Conservation (phyloP, 768 basidiomycete genomes). For the Macrolepiota albuminosa region DNA sequence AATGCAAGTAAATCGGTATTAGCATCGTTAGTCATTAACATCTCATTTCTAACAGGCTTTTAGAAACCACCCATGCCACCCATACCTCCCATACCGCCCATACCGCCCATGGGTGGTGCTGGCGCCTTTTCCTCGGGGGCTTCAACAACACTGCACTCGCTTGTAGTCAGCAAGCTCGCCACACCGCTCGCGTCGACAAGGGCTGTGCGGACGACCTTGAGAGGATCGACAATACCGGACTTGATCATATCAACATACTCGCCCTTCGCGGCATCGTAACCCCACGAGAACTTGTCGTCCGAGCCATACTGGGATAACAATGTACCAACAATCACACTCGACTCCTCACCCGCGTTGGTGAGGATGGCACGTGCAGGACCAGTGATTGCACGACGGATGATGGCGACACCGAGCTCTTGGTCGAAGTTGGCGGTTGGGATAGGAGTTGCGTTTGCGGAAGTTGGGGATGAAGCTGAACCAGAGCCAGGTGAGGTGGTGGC, state of each 20-base stretch:
- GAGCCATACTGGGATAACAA: conserved; percentile 65
- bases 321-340: conserved; percentile 88
- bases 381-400: conserved; percentile 83
- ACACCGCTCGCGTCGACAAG: conserved; percentile 91
- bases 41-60: background rate
- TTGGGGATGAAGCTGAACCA: conserved; percentile 43
- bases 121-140: conserved; percentile 75
- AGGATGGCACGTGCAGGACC: conserved; percentile 86
- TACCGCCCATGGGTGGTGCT: conserved; percentile 44
- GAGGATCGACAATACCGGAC: conserved; percentile 90
- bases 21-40: conserved; percentile 2
- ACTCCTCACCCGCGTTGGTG: conserved; percentile 91
- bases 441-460: conserved; percentile 54
- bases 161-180: conserved; percentile 89
- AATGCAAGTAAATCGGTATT: conserved; percentile 1
- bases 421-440: conserved; percentile 91
- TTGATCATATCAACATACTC: conserved; percentile 95
- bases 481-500: conserved; percentile 48
- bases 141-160: conserved; percentile 90
- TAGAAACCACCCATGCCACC: conserved; percentile 36
- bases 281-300: conserved; percentile 77
- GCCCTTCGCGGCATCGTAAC: conserved; percentile 89
- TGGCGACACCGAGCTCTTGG: conserved; percentile 92
- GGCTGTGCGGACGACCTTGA: conserved; percentile 93
- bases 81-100: conserved; percentile 39